Evolutionary conservation across 371 early-diverging fungal genomes (phyloP).

Genomic region (Coemansia linderi): DNA sequence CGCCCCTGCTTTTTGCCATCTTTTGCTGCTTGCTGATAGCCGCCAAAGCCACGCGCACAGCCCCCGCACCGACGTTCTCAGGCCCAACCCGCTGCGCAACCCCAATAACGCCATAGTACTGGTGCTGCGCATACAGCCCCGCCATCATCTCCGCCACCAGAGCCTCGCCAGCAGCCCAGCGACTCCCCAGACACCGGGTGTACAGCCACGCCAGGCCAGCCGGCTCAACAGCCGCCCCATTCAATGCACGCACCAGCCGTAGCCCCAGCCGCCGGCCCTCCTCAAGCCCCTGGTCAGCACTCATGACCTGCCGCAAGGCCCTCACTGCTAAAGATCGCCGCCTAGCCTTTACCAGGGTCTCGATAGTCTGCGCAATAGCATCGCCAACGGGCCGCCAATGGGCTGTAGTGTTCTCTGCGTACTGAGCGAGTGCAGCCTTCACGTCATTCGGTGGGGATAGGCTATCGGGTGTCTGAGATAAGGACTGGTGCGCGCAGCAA

Average conservation of each 20-base stretch:
- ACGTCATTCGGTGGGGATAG: neutral
- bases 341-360: neutral
- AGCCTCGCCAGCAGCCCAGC: neutral
- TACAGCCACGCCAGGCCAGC: neutral
- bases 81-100: neutral
- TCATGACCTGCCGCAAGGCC: neutral
- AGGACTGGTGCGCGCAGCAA: neutral
- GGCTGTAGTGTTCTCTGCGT: neutral
- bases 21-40: conserved; percentile 16
- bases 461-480: neutral
- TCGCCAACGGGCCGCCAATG: neutral
- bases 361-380: neutral
- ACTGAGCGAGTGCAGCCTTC: neutral
- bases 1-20: neutral
- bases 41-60: conserved; percentile 11
- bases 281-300: neutral
- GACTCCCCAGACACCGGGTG: neutral
- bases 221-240: neutral
- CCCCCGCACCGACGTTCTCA: neutral
- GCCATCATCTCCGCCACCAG: neutral
- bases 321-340: neutral
- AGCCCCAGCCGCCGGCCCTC: neutral
- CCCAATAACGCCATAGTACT: neutral
- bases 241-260: neutral
- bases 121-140: conserved; percentile 6